A percentile compares a stretch with the other conserved stretches of the same genome.
Conservation (phyloP, 2,329 filamentous ascomycete genomes). For the Penicillium sp. region DNA sequence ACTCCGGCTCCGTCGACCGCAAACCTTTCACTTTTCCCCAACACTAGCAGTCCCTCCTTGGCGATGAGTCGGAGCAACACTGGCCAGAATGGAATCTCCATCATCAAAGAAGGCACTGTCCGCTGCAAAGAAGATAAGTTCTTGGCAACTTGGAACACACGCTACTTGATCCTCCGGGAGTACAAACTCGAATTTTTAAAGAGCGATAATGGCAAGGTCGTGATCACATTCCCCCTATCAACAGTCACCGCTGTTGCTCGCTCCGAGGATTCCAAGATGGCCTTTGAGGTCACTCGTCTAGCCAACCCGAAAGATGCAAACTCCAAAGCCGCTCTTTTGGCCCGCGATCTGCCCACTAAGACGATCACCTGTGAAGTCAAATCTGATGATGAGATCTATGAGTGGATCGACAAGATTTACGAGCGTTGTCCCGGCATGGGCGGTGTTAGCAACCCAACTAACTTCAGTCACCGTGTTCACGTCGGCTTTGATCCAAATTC, state of each 20-base stretch:
- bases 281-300: slow-evolving; percentile 86
- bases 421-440: slow-evolving; percentile 96
- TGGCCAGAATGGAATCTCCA: slow-evolving; percentile 65
- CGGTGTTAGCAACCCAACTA: slow-evolving; percentile 96
- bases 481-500: slow-evolving; percentile 96
- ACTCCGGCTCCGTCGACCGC: slow-evolving; percentile 44
- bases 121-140: slow-evolving; percentile 74
- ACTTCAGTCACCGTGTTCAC: slow-evolving; percentile 95
- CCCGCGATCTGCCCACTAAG: slow-evolving; percentile 76
- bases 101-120: slow-evolving; percentile 65
- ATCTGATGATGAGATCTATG: slow-evolving; percentile 93
- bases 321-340: slow-evolving; percentile 67
- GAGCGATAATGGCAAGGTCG: slow-evolving; percentile 79
- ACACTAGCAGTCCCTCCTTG: slow-evolving; percentile 71
- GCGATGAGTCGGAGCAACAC: slow-evolving; percentile 58
- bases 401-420: slow-evolving; percentile 98
- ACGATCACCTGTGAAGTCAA: slow-evolving; percentile 91
- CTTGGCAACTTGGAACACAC: slow-evolving; percentile 83
- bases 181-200: slow-evolving; percentile 94
- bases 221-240: slow-evolving; percentile 79
- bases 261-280: slow-evolving; percentile 85
- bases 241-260: slow-evolving; percentile 88
- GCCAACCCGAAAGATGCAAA: slow-evolving; percentile 60
- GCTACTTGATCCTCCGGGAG: slow-evolving; percentile 87
- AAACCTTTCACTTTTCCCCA: slow-evolving; percentile 64